Base-by-base conservation (phyloP, 2,329 filamentous ascomycete genomes). In the Apiospora kogelbergensis region DNA sequence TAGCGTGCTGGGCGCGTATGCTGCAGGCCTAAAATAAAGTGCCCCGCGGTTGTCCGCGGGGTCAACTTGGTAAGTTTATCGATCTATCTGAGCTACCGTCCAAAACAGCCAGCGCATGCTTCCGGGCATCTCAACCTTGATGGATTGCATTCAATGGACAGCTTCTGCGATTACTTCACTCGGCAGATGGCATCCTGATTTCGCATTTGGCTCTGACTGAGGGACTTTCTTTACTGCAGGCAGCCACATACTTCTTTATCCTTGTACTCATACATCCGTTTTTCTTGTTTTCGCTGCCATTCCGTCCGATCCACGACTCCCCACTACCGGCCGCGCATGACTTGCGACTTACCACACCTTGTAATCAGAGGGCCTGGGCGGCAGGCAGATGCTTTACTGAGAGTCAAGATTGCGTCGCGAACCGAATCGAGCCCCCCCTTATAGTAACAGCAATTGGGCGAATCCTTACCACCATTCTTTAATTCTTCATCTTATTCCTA, bases 401-500 rank as follows among this genome's bases (percentile, higher is more conserved):
- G 53, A 60, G 53, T 60, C 53, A 60, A 60, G 53, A 60, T 60
- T 60, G 53, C 53, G 53, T 30, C 53, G 53, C 53, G 30, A 60
- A n/a, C 30, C 53, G 53, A 33, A 60, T 60, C 11, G 40, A 42
- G 17, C 40, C 11, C 53, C 26, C 9, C 10, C 30, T 20, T n/a
- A 10, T 37, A 60, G 53, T 37, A 60, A 30, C 53, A 45, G 42
- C 40, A 17, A 37, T 37, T 60, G 53, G 53, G 53, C 53, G 53
- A 60, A 60, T 37, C 33, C 30, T 60, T 60, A 37, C 26, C 53
- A 60, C 53, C 30, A 60, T 60, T 60, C 40, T 45, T 65, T 65
- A 42, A 65, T 65, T 42, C 40, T 44, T 63, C 68, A 68, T 68
- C 60, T 63, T 69, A 69, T 69, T 69, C 48, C 48, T 69, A 64